Percentiles rank a stretch among this genome's conserved stretches.
These are phyloP conservation scores for Ramalina peruviana DNA, from an alignment of 495 filamentous ascomycete genomes.

Conservation along the genomic window DNA sequence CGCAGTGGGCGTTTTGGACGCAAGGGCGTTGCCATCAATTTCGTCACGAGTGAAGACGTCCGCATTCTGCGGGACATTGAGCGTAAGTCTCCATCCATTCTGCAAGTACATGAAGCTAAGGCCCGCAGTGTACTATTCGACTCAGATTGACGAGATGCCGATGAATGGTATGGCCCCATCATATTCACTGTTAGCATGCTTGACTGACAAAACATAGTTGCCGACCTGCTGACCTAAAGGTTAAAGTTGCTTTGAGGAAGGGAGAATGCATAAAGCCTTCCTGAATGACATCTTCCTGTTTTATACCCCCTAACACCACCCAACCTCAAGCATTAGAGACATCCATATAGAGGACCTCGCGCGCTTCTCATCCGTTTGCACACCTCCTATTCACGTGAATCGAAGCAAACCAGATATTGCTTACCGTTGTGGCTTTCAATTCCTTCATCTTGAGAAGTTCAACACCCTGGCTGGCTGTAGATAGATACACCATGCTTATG, in stretches of 20 bases:
- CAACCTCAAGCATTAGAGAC: background rate
- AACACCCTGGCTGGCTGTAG: no score
- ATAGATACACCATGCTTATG: no score
- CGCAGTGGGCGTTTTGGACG: conserved; percentile 90
- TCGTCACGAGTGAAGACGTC: conserved; percentile 94
- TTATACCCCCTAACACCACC: no score
- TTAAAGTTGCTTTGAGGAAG: no score
- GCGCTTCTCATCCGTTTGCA: no score
- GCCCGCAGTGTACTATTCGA: conserved; percentile 70
- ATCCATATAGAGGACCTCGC: background rate
- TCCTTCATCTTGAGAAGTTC: no score
- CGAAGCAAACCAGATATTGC: no score
- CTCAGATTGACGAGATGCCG: conserved; percentile 99
- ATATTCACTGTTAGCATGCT: background rate
- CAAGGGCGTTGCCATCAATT: conserved; percentile 99
- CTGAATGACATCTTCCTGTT: no score
- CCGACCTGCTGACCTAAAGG: conserved; percentile 40
- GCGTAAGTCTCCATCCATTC: conserved; percentile 29
- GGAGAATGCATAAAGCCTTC: no score
- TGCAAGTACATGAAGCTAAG: background rate
- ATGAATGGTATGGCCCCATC: conserved; percentile 57
- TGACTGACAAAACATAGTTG: conserved; percentile 28
- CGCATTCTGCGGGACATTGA: conserved; percentile 97
- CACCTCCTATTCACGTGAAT: no score
- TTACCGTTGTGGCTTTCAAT: no score